These are phyloP conservation scores for Knufia petricola DNA, from an alignment of 2,329 filamentous ascomycete genomes.

Conservation along the genomic window DNA sequence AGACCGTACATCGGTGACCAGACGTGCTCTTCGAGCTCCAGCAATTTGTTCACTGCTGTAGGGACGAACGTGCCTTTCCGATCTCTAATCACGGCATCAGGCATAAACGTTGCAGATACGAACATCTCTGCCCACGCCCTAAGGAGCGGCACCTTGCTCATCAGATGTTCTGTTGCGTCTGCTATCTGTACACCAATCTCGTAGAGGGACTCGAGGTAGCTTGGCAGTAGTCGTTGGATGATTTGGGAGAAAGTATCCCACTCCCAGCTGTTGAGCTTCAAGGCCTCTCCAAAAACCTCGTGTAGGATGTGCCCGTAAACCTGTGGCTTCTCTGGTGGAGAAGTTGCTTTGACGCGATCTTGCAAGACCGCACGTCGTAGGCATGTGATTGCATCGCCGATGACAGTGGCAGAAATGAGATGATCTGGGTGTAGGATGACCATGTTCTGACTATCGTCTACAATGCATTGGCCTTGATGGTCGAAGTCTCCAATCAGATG, in stretches of 20 bases:
- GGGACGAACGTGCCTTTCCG: constrained; percentile 64
- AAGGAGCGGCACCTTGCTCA: constrained; percentile 72
- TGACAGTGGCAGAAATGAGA: constrained; percentile 84
- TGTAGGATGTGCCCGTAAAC: constrained; percentile 91
- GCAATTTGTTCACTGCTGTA: constrained; percentile 83
- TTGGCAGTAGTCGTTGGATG: constrained; percentile 60
- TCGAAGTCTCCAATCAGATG: constrained; percentile 78
- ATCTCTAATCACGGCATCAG: constrained; percentile 66
- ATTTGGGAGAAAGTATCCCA: constrained; percentile 53
- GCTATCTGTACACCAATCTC: constrained; percentile 67
- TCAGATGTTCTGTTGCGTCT: constrained; percentile 68
- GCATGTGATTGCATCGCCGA: constrained; percentile 72
- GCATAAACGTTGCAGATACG: constrained; percentile 59
- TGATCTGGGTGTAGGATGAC: constrained; percentile 91
- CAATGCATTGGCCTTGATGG: constrained; percentile 59
- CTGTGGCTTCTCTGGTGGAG: constrained; percentile 66
- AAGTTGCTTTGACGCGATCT: constrained; percentile 86
- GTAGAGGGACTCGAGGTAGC: constrained; percentile 81
- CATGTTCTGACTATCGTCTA: constrained; percentile 75
- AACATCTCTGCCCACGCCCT: constrained; percentile 77
- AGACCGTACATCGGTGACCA: constrained; percentile 97
- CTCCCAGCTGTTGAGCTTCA: constrained; percentile 77
- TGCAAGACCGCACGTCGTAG: constrained; percentile 84
- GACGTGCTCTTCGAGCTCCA: constrained; percentile 94
- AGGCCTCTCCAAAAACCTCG: constrained; percentile 85